Conservation (phyloP, 352 stramenopile species). For the Pythium utonaiense region DNA sequence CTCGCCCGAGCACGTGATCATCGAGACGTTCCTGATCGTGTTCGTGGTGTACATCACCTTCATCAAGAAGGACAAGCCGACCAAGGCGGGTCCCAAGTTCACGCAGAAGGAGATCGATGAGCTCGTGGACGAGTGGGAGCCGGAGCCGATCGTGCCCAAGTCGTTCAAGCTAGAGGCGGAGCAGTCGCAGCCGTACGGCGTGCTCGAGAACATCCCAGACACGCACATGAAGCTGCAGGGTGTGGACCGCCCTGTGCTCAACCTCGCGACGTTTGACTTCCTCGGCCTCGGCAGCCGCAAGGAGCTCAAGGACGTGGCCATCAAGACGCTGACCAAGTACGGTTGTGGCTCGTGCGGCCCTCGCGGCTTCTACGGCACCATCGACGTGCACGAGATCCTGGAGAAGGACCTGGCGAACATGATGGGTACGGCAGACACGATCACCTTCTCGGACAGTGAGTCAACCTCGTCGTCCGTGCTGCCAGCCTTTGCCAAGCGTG, state of each 20-base stretch:
- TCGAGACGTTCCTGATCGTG: constrained; percentile 96
- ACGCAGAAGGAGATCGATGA: constrained; percentile 88
- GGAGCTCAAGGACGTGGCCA: constrained; percentile 87
- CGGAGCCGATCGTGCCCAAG: constrained; percentile 83
- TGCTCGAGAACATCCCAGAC: constrained; percentile 77
- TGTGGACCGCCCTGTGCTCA: constrained; percentile 76
- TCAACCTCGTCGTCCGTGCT: constrained; percentile 93
- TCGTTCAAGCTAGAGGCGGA: constrained; percentile 29
- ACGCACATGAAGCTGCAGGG: constrained; percentile 83
- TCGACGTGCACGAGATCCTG: constrained; percentile 87
- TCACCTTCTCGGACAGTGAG: constrained; percentile 97
- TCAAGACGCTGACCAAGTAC: constrained; percentile 93
- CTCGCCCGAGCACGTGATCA: constrained; percentile 93
- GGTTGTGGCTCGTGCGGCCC: constrained; percentile 97
- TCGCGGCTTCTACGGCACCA: constrained; percentile 98
- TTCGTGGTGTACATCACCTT: constrained; percentile 95
- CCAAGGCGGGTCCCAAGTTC: constrained; percentile 59
- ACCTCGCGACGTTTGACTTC: constrained; percentile 97
- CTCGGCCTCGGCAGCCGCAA: constrained; percentile 85
- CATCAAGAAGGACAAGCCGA: constrained; percentile 74
- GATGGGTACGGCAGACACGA: constrained; percentile 91
- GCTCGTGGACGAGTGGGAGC: constrained; percentile 86
- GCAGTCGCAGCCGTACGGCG: constrained; percentile 49
- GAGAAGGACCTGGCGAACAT: constrained; percentile 92
- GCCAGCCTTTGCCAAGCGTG: constrained; percentile 96